Conservation (phyloP, 768 basidiomycete species). For the Lactifluus echinatus region DNA sequence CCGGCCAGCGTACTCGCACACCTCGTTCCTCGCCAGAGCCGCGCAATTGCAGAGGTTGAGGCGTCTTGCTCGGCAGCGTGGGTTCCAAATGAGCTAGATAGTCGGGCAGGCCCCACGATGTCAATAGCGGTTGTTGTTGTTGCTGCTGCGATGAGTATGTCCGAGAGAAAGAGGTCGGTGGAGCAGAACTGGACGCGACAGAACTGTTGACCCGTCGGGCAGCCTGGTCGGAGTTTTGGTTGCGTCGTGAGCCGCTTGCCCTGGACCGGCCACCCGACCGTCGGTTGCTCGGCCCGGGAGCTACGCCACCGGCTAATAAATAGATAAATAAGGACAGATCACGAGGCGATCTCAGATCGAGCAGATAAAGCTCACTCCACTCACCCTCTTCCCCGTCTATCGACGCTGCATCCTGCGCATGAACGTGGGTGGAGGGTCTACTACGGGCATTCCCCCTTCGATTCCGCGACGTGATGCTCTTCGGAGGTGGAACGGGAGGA, state of each 20-base stretch:
- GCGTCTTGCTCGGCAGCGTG: slow-evolving; percentile 69
- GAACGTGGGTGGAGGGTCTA: slow-evolving; percentile 24
- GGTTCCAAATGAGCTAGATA: slow-evolving; percentile 81
- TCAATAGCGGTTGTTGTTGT: slow-evolving; percentile 72
- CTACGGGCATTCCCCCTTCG: slow-evolving; percentile 25
- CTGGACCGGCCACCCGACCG: slow-evolving; percentile 37
- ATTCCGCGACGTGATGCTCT: slow-evolving; percentile 22
- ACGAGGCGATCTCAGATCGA: slow-evolving; percentile 20
- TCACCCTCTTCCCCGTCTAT: slow-evolving; percentile 61
- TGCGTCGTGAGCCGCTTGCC: slow-evolving; percentile 41
- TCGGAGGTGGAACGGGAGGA: slow-evolving; percentile 22
- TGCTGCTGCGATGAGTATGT: slow-evolving; percentile 49
- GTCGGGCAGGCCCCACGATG: slow-evolving; percentile 89
- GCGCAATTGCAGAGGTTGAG: slow-evolving; percentile 67
- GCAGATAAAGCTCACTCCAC: slow-evolving; percentile 25
- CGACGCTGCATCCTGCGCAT: slow-evolving; percentile 25
- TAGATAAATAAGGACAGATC: background rate
- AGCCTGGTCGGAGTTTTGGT: slow-evolving; percentile 26
- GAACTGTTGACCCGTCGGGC: slow-evolving; percentile 29
- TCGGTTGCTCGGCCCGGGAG: slow-evolving; percentile 24
- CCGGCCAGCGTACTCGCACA: slow-evolving; percentile 88
- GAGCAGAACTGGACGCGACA: slow-evolving; percentile 29
- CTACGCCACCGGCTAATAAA: slow-evolving; percentile 1
- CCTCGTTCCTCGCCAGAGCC: slow-evolving; percentile 56
- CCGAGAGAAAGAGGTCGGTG: slow-evolving; percentile 37